Base-by-base conservation (phyloP, 495 filamentous ascomycete genomes). In the Lepidopterella palustris region DNA sequence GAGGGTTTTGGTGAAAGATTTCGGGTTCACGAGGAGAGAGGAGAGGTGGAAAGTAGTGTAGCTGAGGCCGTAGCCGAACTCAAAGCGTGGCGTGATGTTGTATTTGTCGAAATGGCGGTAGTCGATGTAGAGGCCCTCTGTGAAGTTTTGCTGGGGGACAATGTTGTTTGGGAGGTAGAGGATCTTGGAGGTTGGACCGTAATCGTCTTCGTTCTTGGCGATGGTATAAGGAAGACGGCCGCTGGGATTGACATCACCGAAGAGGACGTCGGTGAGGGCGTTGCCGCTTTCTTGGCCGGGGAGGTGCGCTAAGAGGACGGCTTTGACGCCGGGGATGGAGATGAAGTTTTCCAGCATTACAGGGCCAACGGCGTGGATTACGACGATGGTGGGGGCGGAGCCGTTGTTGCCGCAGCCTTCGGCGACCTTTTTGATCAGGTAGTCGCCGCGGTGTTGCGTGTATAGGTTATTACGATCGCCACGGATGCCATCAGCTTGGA, bases 251-350 rank as follows among this genome's bases (percentile, higher is more conserved):
- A 86, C 78, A 10, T 86, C 84, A 13, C 92, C 93, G 40, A 96
- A 90, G 3, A 97, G 76, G 15, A 98, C 80, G 68, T 96, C 90
- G 1, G 81, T 79, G 6, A 98, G 73, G 1, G 92, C 87, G 52
- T 91, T 88, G 8, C 93, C 93, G 40, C 87, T 91, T 70, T 96
- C 92, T 72, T 97, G 83, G 4, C 92, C 90, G 0, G 93, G 93
- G 0, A 98, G 80, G 65, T 96, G 88, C 18, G 89, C 93, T 53
- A 95, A 80, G 8, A 98, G 63, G 0, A 97, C 84, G 0, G 85
- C 91, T 61, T 92, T 89, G 47, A 98, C 79, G 40, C 80, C 81
- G 2, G 89, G 86, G 0, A 87, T 71, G 50, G 95, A 84, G 61
- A 93, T 86, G 88, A 89, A 98, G 24, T 80, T 73, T 63, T 97